Base-by-base conservation (phyloP, 176 grass and related monocot genomes). In the Dendrocalamus sinicus region DNA sequence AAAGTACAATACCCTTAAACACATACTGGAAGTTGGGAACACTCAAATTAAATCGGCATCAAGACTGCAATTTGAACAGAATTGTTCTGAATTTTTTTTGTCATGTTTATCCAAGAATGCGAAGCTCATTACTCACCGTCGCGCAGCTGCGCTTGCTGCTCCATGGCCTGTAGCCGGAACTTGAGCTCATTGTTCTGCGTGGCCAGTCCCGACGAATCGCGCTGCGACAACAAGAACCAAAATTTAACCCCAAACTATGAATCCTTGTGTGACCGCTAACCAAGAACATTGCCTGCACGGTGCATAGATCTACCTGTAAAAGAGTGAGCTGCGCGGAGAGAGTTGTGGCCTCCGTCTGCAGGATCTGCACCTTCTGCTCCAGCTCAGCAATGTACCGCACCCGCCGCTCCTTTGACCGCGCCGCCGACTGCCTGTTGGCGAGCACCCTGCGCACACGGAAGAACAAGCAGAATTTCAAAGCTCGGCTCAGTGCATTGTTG, bases 141-240 rank as follows among this genome's bases (percentile, higher is more conserved):
- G 37, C 91, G 89, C 68, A 98, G 87, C 78, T 95, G 93, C 59
- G 88, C 93, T 88, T 98, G 91, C 81, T 98, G 96, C 84, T 95
- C 91, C 96, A 98, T 98, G 67, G 96, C 90, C 84, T 98, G 96
- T 35, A 98, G 91, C 57, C 96, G 86, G 84, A 98, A 98, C 83
- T 91, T 95, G 86, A 98, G 91, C 78, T 98, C 91, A 53, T 86
- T 95, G 84, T 98, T 98, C 65, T 92, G 96, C 51, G 83, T 94
- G 24, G 73, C 73, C 47, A 98, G 72, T 7, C 91, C 90, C 1
- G 90, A 67, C 26, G 91, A 89, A 50, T 94, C 93, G 48, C 91
- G 91, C 96, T 98, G 91, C 69, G 65, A 76, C 23, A 3, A 24
- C 73, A 45, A 9, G 50, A 43, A 41, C 12, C 58, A 5, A 47